A percentile compares a stretch with the other conserved stretches of the same genome.
Conservation (phyloP, 805 yeast species). For the Starmerella vaccinii region DNA sequence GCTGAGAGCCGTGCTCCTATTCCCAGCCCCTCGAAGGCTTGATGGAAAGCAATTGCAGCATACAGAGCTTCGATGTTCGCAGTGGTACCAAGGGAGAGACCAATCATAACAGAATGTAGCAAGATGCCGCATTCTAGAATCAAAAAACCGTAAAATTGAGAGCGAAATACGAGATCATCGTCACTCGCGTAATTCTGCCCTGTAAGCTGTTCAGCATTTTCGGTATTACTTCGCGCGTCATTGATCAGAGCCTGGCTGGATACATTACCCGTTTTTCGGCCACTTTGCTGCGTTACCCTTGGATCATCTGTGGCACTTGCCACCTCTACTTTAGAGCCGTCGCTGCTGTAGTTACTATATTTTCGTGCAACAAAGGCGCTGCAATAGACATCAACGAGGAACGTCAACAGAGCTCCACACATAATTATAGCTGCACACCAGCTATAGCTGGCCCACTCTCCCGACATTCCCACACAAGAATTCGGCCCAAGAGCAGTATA, state of each 20-base stretch:
- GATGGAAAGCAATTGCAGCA: constrained; percentile 61
- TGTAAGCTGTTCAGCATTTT: too few species aligned
- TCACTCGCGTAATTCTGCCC: constrained; percentile 18
- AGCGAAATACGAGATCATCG: constrained; percentile 19
- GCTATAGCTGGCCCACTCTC: constrained; percentile 43
- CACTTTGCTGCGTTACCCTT: too few species aligned
- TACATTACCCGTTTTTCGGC: too few species aligned
- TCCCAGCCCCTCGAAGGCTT: constrained; percentile 70
- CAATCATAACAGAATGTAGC: constrained; percentile 68
- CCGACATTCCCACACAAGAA: constrained; percentile 37
- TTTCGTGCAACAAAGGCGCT: constrained; percentile 33
- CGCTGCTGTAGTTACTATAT: too few species aligned
- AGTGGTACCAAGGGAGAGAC: constrained; percentile 53
- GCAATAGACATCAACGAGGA: constrained; percentile 41
- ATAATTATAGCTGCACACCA: constrained; percentile 49
- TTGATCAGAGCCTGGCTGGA: too few species aligned
- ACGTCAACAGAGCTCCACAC: constrained; percentile 38
- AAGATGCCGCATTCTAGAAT: constrained; percentile 63
- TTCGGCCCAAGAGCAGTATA: constrained; percentile 29
- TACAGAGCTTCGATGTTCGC: constrained; percentile 56
- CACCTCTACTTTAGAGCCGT: too few species aligned
- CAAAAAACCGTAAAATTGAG: constrained; percentile 39
- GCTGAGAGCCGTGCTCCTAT: constrained; percentile 59
- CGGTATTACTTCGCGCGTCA: too few species aligned
- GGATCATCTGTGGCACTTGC: background rate